Base-by-base conservation (phyloP, 768 basidiomycete species). In the Ramaria rubella region DNA sequence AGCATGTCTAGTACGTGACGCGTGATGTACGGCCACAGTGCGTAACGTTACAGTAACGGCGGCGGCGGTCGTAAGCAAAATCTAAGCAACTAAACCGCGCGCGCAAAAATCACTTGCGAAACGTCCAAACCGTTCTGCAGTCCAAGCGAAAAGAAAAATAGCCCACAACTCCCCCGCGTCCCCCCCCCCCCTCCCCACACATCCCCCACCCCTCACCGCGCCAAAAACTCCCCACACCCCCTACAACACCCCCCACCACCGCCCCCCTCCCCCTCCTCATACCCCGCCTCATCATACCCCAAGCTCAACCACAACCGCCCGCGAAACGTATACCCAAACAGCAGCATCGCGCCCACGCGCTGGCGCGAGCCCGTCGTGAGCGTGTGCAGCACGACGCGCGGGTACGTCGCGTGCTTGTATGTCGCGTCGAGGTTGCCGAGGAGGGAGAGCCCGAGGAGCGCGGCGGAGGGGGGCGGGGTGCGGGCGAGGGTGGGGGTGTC, bases 331-430 rank as follows among this genome's bases (percentile, higher is more conserved):
- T 87, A 87, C 3, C 85, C 85, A 58, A 93, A 90, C n/a, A 94
- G 68, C 36, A 94, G 74, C 81, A 91, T 84, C 2, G 82, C 88
- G 9, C 87, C 82, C 0, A 78, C 65, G 3, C 89, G 80, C 65
- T 92, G 90, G n/a, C 90, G 77, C 6, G 86, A 89, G 2, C 89
- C 90, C 1, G 90, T 91, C 26, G 87, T 92, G 31, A 94, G 73
- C 4, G 83, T 84, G 61, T 87, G 81, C 19, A 92, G 73, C 67
- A 77, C 68, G 1, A 58, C 60, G 4, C 68, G 61, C n/a, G 78
- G 76, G 70, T 79, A 90, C 1, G 69, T 60, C 9, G 74, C 69
- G 65, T 90, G 88, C 60, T 83, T 81, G 72, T 91, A 93, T 29
- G 85, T 86, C 3, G 81, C 85, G 66, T 92, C 89, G 52, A 92